Percentiles rank a stretch among this genome's conserved stretches.
Evolutionary conservation across 192 early-diverging fungal species (phyloP).

Genomic region (Umbelopsis sp.): DNA sequence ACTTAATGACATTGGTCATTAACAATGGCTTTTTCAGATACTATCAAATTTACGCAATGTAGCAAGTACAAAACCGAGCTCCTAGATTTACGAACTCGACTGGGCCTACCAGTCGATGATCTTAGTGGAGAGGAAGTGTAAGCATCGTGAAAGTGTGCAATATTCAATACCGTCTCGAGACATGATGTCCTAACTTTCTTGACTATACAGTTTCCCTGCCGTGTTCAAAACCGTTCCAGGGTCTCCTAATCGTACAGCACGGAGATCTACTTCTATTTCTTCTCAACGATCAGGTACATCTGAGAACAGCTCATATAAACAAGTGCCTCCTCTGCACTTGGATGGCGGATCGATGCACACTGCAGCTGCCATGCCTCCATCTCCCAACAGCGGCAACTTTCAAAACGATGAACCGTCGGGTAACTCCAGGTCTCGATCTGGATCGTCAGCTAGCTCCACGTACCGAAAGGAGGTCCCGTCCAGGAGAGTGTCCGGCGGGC

Average conservation of each 20-base stretch:
- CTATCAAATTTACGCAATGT: constrained; percentile 22
- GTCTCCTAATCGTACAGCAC: not conserved
- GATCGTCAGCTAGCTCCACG: constrained; percentile 8
- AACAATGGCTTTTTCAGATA: not conserved
- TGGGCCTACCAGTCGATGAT: constrained; percentile 20
- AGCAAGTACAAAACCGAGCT: constrained; percentile 19
- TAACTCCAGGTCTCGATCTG: not conserved
- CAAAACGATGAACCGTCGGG: not conserved
- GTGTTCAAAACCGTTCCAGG: constrained; percentile 10
- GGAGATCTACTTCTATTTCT: not conserved
- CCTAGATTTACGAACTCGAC: constrained; percentile 19
- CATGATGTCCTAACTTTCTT: not conserved
- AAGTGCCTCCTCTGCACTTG: constrained; percentile 7
- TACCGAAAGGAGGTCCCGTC: constrained; percentile 9
- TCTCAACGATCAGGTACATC: constrained; percentile 10
- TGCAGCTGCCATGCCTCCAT: not conserved
- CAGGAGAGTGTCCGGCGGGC: constrained; percentile 3
- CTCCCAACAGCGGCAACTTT: constrained; percentile 4
- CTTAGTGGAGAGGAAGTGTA: constrained; percentile 24
- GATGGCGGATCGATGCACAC: not conserved
- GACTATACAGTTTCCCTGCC: not conserved
- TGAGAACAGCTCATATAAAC: not conserved
- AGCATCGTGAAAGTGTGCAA: not conserved
- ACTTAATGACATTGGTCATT: no score
- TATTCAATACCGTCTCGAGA: not conserved